Percentiles rank a stretch among this genome's conserved stretches.
These are phyloP conservation scores for Euphorbia lathyris DNA, from an alignment of 345 rosid species.

Conservation along the genomic window DNA sequence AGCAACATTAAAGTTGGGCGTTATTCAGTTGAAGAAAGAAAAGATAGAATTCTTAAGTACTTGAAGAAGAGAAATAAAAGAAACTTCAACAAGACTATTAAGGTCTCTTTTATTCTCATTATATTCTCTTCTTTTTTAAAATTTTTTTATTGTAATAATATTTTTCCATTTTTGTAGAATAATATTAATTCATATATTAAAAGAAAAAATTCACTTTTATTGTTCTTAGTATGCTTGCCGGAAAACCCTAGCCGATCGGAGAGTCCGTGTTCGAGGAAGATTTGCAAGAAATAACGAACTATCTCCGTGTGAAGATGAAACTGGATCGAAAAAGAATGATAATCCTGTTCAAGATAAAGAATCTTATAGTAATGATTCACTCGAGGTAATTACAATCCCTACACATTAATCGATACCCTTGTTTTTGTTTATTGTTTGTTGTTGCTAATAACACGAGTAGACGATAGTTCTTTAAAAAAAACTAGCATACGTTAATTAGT, in stretches of 20 bases:
- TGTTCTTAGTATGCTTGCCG: constrained; percentile 76
- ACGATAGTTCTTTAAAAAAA: no score
- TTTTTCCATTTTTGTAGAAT: neutral
- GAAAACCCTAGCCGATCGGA: constrained; percentile 83
- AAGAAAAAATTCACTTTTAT: neutral
- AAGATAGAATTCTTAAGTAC: constrained; percentile 78
- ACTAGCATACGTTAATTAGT: no score
- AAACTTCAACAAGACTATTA: constrained; percentile 88
- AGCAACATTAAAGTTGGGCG: constrained; percentile 53
- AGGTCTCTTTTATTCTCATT: constrained; percentile 37
- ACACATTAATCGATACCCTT: no score
- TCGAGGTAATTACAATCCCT: constrained; percentile 33
- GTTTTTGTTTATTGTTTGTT: no score
- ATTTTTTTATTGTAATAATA: neutral
- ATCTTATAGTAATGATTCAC: constrained; percentile 29
- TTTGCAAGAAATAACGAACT: constrained; percentile 74
- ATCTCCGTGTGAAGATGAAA: constrained; percentile 50
- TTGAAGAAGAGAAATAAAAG: constrained; percentile 89
- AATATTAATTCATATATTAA: neutral
- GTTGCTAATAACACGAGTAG: no score
- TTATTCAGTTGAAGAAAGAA: constrained; percentile 79
- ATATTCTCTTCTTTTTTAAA: neutral
- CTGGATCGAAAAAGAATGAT: constrained; percentile 33
- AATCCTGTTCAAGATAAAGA: constrained; percentile 40
- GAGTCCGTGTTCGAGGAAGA: constrained; percentile 87